Evolutionary conservation across 2,329 filamentous ascomycete genomes (phyloP).

Genomic region (Daldinia sp.): DNA sequence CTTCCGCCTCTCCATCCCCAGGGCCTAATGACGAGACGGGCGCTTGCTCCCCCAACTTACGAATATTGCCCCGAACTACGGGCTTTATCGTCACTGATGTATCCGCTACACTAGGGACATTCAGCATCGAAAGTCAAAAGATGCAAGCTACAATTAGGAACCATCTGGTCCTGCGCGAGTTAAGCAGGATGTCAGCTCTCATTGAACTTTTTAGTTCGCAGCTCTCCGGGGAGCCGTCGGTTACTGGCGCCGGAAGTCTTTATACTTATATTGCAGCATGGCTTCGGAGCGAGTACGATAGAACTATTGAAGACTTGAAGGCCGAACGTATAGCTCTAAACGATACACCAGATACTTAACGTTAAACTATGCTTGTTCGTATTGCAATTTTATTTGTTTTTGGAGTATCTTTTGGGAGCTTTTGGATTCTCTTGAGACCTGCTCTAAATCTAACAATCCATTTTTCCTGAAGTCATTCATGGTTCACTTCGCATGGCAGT

Average conservation of each 20-base stretch:
- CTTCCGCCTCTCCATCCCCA: neutral
- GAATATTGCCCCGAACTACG: neutral
- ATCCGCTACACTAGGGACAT: neutral
- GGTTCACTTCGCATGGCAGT: neutral
- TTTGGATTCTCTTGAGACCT: too few relatives aligned
- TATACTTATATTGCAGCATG: neutral
- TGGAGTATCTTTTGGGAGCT: neutral
- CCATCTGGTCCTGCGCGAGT: neutral
- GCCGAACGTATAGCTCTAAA: neutral
- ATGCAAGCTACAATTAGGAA: neutral
- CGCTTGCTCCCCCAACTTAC: neutral
- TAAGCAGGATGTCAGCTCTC: neutral
- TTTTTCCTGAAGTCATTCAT: neutral
- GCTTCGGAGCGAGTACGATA: neutral
- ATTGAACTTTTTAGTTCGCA: neutral
- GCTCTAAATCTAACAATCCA: too few relatives aligned
- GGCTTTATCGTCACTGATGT: neutral
- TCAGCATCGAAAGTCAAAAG: neutral
- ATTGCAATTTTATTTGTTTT: neutral
- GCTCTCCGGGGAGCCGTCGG: neutral
- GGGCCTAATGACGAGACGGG: neutral
- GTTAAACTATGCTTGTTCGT: neutral
- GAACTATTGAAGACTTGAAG: neutral
- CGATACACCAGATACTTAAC: neutral
- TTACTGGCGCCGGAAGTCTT: neutral